Evolutionary conservation across 2,329 filamentous ascomycete genomes (phyloP).

Genomic region (Neopestalotiopsis sp.): DNA sequence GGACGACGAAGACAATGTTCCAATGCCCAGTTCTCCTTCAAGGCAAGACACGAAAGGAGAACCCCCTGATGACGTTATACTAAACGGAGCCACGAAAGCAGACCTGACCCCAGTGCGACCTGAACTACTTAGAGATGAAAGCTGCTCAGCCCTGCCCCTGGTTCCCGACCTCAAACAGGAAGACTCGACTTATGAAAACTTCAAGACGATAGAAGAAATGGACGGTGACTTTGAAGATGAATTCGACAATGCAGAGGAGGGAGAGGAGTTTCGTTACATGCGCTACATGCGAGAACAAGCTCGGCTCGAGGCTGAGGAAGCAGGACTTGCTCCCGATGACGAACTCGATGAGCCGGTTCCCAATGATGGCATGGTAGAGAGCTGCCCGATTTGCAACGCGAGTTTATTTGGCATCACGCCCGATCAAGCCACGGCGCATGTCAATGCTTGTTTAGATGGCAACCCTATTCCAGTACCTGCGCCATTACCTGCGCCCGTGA

Average conservation of each 20-base stretch:
- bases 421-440: slow-evolving; percentile 80
- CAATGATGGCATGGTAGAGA: slow-evolving; percentile 41
- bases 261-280: slow-evolving; percentile 70
- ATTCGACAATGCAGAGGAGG: slow-evolving; percentile 56
- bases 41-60: slow-evolving; percentile 16
- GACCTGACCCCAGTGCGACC: slow-evolving; percentile 15
- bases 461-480: slow-evolving; percentile 65
- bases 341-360: slow-evolving; percentile 36
- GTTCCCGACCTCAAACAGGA: slow-evolving; percentile 27
- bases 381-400: slow-evolving; percentile 80
- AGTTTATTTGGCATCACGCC: slow-evolving; percentile 63
- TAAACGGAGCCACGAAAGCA: slow-evolving; percentile 20
- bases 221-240: slow-evolving; percentile 63
- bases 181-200: slow-evolving; percentile 35
- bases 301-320: slow-evolving; percentile 65
- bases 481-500: slow-evolving; percentile 23
- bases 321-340: slow-evolving; percentile 44
- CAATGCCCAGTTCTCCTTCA: slow-evolving; percentile 23
- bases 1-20: slow-evolving; percentile 54
- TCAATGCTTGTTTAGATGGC: slow-evolving; percentile 92
- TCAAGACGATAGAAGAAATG: slow-evolving; percentile 48
- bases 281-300: slow-evolving; percentile 80
- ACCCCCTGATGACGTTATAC: slow-evolving; percentile 1
- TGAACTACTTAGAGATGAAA: slow-evolving; percentile 32
- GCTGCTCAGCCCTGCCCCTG: slow-evolving; percentile 29